phyloP scores from a whole-genome alignment of 2,329 filamentous ascomycete species.

The Colletotrichum viniferum region DNA sequence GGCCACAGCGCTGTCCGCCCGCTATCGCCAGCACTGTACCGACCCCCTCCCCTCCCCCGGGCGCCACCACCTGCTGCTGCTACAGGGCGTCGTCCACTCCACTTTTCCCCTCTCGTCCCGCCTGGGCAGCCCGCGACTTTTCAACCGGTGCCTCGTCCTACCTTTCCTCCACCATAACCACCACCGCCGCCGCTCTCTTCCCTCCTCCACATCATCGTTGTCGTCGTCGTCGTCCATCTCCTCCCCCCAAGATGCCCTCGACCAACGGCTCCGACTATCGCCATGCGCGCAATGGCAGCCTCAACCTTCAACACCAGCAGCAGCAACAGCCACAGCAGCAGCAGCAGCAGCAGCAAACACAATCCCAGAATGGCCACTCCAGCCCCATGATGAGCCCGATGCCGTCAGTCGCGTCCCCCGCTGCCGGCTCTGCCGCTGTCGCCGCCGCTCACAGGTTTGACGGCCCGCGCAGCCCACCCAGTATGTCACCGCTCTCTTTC shows the following conservation, averaged over 20 bases:
- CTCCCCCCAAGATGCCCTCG: constrained; percentile 24
- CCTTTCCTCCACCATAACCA: neutral
- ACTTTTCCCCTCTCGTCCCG: neutral
- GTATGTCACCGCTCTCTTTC: constrained; percentile 44
- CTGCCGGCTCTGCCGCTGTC: neutral
- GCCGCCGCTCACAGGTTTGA: constrained; percentile 49
- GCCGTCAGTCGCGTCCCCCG: constrained; percentile 27
- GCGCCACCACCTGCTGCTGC: neutral
- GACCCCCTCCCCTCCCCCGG: neutral
- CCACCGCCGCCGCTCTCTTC: neutral
- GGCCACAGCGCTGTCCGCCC: neutral
- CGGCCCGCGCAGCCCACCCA: constrained; percentile 66
- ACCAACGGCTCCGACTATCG: constrained; percentile 55
- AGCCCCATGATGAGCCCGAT: constrained; percentile 38
- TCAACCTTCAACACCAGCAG: constrained; percentile 48
- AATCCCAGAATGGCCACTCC: constrained; percentile 29
- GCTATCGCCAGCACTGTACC: neutral
- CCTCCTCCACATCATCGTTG: neutral
- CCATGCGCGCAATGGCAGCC: constrained; percentile 62
- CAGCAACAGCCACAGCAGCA: neutral
- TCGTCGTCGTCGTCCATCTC: neutral
- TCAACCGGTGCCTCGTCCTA: neutral
- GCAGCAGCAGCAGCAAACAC: constrained; percentile 23
- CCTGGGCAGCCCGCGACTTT: neutral
- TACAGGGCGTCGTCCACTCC: neutral